Conservation (phyloP, 1,139 yeast genomes). For the Saccharomyces pastorianus region DNA sequence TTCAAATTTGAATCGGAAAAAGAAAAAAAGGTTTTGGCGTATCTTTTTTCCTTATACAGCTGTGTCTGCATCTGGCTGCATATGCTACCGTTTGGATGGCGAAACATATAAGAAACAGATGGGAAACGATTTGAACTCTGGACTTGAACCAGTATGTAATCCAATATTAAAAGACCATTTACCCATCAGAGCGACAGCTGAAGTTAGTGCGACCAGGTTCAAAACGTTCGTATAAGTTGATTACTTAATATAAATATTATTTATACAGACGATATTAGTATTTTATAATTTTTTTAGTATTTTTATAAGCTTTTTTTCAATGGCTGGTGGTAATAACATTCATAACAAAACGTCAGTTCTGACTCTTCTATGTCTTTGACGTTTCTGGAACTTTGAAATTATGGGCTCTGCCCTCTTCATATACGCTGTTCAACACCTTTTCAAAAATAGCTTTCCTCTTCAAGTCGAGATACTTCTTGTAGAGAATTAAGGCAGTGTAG, state of each 20-base stretch:
- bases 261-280: background rate
- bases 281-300: background rate
- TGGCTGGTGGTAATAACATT: background rate
- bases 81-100: too few relatives aligned
- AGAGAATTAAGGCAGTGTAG: constrained; percentile 68
- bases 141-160: too few relatives aligned
- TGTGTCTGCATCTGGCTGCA: too few relatives aligned
- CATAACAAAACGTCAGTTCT: background rate
- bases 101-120: too few relatives aligned
- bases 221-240: background rate
- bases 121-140: too few relatives aligned
- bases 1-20: background rate
- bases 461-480: constrained; percentile 62
- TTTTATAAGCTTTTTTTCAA: background rate
- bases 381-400: constrained; percentile 50
- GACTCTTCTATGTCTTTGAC: background rate
- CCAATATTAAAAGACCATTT: too few relatives aligned
- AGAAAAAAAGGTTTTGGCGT: background rate
- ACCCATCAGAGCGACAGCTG: background rate
- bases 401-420: constrained; percentile 61
- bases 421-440: constrained; percentile 52
- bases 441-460: constrained; percentile 53
- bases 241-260: background rate
- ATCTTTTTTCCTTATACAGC: background rate
- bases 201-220: background rate